Evolutionary conservation across 768 basidiomycete species (phyloP), one percentile per base, ranked within the genome.

Genomic region (Collybia nuda): DNA sequence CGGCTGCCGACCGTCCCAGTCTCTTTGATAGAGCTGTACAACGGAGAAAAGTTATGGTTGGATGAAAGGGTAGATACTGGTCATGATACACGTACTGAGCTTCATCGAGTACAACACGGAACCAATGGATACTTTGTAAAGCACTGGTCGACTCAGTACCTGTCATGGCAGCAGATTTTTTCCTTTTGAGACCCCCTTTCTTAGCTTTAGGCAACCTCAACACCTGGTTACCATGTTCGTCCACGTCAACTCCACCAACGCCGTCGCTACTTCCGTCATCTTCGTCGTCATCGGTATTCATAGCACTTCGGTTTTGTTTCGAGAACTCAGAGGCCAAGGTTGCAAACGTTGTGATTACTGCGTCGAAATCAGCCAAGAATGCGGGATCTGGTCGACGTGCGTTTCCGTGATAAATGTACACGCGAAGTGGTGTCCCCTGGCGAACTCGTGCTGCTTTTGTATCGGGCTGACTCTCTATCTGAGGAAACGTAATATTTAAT

Each of bases 381-480:
- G 79, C 68, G n/a, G 93, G 82, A 63, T 98, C 93, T 18, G 87
- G 84, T 24, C 88, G 80, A 36, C 97, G 85, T 18, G 88, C 77
- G 65, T 92, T 89, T 35, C 97, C 97, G 61, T 99, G 97, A 65
- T 98, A 98, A 53, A 98, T 82, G 70, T 98, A 98, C 22, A 98
- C 86, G 28, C 86, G 84, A n/a, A 93, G 67, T 3, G 80, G 67
- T 37, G 72, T 74, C 18, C 81, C 82, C 53, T 76, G 68, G 26
- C 75, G 67, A 55, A 69, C 54, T 52, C 79, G 74, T 42, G 52
- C 52, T 14, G 63, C 62, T 51, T 70, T 71, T 18, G 61, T 50
- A 21, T 70, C 65, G 1, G 61, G 42, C 39, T 74, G 73, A 6
- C 56, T 55, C 17, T 63, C 59, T 49, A 60, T 57, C 15, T 66